phyloP scores from a whole-genome alignment of 345 rosid genomes.

The Theobroma cacao region DNA sequence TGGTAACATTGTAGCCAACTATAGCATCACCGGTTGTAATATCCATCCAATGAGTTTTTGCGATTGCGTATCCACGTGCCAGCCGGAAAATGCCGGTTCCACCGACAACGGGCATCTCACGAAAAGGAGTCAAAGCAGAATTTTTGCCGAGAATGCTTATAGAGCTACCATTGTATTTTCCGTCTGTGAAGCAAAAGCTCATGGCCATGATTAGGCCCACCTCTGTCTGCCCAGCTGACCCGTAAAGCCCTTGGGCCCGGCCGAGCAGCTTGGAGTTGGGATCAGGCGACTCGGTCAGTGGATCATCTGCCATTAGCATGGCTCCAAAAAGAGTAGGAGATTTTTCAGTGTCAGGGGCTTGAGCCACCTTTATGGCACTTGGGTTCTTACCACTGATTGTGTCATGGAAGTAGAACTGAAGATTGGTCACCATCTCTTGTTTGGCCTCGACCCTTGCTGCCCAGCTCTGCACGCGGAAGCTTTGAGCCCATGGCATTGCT shows the following conservation, averaged over 20 bases:
- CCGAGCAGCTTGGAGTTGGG: slow-evolving; percentile 62
- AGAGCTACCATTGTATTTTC: slow-evolving; percentile 63
- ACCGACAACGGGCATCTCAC: slow-evolving; percentile 68
- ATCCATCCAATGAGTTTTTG: slow-evolving; percentile 39
- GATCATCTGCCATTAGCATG: slow-evolving; percentile 50
- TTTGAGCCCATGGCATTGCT: slow-evolving; percentile 26
- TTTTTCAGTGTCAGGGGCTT: slow-evolving; percentile 28
- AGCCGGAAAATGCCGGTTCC: slow-evolving; percentile 58
- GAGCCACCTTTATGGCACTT: slow-evolving; percentile 48
- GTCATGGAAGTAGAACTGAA: slow-evolving; percentile 76
- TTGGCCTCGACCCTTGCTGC: slow-evolving; percentile 25
- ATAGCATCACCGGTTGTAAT: slow-evolving; percentile 47
- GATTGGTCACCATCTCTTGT: slow-evolving; percentile 44
- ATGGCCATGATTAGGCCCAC: slow-evolving; percentile 47
- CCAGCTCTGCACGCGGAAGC: slow-evolving; percentile 24
- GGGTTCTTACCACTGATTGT: slow-evolving; percentile 54
- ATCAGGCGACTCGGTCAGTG: slow-evolving; percentile 49
- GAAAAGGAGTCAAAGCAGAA: slow-evolving; percentile 23
- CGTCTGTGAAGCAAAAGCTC: slow-evolving; percentile 53
- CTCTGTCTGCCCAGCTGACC: slow-evolving; percentile 39
- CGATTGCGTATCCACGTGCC: slow-evolving; percentile 63
- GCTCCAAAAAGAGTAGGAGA: slow-evolving; percentile 55
- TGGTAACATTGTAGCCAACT: slow-evolving; percentile 60
- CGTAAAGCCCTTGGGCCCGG: slow-evolving; percentile 67
- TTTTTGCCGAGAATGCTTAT: slow-evolving; percentile 53